Base-by-base conservation (phyloP, 192 early-diverging fungal genomes). In the Linnemannia zychae region DNA sequence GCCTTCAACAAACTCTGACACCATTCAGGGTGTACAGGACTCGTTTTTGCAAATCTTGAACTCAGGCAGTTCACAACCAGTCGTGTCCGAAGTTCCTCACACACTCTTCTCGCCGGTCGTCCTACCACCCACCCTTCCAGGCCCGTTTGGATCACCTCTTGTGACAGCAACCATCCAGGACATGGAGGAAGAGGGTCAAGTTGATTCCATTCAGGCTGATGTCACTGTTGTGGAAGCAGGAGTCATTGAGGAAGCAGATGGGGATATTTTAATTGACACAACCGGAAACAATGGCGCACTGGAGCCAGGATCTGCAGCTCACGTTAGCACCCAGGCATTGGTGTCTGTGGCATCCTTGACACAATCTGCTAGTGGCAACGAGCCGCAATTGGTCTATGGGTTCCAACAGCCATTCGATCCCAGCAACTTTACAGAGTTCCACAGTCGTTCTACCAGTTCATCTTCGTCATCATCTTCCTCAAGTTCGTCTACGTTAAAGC, bases 391-490 rank as follows among this genome's bases (percentile, higher is more conserved):
- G n/a, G 7, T 60, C 0, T 74, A 70, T 60, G 73, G 36, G 5
- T 72, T 76, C 40, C 69, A 76, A 31, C 81, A 72, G 50, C 69
- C 81, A 7, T 72, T 71, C 22, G 33, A 63, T 68, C 33, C 15
- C 73, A 38, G 67, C 63, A 47, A 63, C 28, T 47, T 75, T 44
- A n/a, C 50, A 37, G 67, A 57, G 12, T 67, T 57, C 17, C 68
- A 84, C 50, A 50, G 57, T 22, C 80, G 69, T 7, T 66, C 67
- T 1, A 63, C 57, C 2, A 60, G 24, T 5, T 63, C n/a, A n/a
- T n/a, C 40, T 44, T 46, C 81, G 36, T 67, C 76, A 0, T 50
- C 77, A 9, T 78, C 82, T 2, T 78, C 82, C 1, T 78, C 77
- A 4, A 24, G 22, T 18, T 31, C 17, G 4, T 79, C 83, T 2